phyloP scores from a whole-genome alignment of 345 rosid genomes.

The Brassica napus region DNA sequence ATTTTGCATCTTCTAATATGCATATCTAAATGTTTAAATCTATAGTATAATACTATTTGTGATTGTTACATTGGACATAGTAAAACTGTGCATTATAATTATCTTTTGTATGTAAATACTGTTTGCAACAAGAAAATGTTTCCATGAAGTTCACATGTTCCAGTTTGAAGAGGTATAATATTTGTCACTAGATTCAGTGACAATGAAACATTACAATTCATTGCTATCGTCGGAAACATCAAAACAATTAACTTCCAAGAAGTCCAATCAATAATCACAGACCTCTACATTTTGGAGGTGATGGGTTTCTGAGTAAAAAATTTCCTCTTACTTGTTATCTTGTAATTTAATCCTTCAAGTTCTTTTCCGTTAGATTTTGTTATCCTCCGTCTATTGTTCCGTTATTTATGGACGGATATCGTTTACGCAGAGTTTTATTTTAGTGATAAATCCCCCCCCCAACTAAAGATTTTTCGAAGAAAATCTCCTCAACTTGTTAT shows the following conservation, averaged over 20 bases:
- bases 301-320: not conserved
- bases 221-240: not conserved
- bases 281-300: not conserved
- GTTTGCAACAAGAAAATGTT: slow-evolving; percentile 14
- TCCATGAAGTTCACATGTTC: slow-evolving; percentile 25
- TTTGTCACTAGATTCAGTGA: not conserved
- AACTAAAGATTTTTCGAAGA: no score
- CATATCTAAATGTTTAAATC: not conserved
- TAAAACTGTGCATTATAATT: not conserved
- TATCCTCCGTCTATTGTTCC: no score
- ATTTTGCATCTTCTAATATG: not conserved
- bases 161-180: not conserved
- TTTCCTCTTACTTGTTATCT: no score
- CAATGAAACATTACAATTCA: not conserved
- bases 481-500: no score
- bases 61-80: slow-evolving; percentile 6
- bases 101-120: slow-evolving; percentile 8
- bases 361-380: no score
- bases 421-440: no score
- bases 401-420: no score
- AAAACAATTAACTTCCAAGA: not conserved
- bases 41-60: not conserved
- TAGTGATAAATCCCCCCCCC: no score
- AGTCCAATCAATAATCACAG: not conserved
- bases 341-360: no score